These are phyloP conservation scores for Anisodus tanguticus DNA, from an alignment of 257 asterid genomes.

Conservation along the genomic window DNA sequence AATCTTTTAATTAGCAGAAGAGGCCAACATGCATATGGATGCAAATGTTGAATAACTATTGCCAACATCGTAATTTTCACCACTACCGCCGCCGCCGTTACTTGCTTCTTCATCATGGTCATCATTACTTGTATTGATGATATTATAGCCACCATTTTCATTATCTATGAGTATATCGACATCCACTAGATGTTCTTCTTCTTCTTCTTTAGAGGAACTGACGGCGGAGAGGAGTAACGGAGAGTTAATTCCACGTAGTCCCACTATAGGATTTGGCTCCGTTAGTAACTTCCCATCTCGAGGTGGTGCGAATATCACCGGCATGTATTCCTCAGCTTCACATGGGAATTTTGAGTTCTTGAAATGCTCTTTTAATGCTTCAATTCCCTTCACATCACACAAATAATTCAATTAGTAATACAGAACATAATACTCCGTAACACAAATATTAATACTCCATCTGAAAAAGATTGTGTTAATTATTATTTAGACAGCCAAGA, in stretches of 20 bases:
- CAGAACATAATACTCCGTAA: no score
- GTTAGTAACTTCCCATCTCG: constrained; percentile 72
- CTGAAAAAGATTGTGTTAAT: no score
- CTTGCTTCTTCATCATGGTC: constrained; percentile 18
- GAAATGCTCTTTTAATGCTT: constrained; percentile 89
- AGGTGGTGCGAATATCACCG: constrained; percentile 83
- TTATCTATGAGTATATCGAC: neutral
- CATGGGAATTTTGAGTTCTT: constrained; percentile 93
- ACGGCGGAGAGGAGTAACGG: constrained; percentile 32
- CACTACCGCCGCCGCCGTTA: constrained; percentile 15
- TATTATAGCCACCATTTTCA: neutral
- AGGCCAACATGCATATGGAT: constrained; percentile 1
- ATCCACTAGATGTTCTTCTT: neutral
- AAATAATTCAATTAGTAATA: no score
- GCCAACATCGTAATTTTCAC: constrained; percentile 32
- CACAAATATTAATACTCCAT: no score
- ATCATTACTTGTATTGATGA: neutral
- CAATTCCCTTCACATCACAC: constrained; percentile 60
- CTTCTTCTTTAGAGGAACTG: constrained; percentile 39
- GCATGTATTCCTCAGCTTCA: constrained; percentile 85
- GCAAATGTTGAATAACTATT: constrained; percentile 33
- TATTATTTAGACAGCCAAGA: no score
- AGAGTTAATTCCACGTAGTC: constrained; percentile 29
- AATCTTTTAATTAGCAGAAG: neutral
- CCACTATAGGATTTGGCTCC: constrained; percentile 58